These are phyloP conservation scores for Fusarium sp. DNA, from an alignment of 2,329 filamentous ascomycete genomes.

Conservation along the genomic window DNA sequence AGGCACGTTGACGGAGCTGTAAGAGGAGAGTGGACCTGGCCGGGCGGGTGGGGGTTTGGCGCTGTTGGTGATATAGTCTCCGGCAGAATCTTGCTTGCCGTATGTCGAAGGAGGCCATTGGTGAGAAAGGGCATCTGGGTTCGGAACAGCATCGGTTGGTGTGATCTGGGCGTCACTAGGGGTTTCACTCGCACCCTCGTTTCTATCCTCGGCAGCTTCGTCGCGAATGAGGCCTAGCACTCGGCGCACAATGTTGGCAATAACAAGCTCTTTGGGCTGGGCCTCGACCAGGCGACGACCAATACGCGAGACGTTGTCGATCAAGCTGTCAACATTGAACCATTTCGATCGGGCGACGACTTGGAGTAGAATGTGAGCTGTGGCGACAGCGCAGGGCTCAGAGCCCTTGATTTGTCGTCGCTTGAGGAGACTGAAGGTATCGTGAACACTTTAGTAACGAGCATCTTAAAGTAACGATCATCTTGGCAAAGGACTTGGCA, in stretches of 20 bases:
- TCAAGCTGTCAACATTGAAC: constrained; percentile 78
- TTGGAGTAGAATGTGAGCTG: constrained; percentile 85
- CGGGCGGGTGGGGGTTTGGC: constrained; percentile 53
- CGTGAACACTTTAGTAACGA: constrained; percentile 18
- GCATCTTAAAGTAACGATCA: constrained; percentile 5
- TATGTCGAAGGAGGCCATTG: constrained; percentile 46
- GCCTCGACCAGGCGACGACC: constrained; percentile 82
- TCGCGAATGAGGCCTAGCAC: constrained; percentile 91
- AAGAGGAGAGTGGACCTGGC: constrained; percentile 69
- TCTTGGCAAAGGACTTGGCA: background rate
- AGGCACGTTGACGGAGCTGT: constrained; percentile 70
- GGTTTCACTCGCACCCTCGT: constrained; percentile 69
- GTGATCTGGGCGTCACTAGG: constrained; percentile 57
- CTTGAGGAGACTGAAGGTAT: constrained; percentile 76
- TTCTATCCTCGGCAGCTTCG: constrained; percentile 83
- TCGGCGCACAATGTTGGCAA: constrained; percentile 92
- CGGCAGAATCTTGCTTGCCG: constrained; percentile 48
- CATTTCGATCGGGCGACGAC: constrained; percentile 86
- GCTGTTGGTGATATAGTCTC: constrained; percentile 42
- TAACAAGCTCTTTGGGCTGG: constrained; percentile 88
- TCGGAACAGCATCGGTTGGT: constrained; percentile 52
- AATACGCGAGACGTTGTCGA: constrained; percentile 81
- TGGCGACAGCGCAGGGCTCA: constrained; percentile 89
- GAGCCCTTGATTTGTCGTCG: constrained; percentile 89
- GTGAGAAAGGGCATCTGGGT: constrained; percentile 38